Base-by-base conservation (phyloP, 768 basidiomycete genomes). In the Naganishia onofrii region DNA sequence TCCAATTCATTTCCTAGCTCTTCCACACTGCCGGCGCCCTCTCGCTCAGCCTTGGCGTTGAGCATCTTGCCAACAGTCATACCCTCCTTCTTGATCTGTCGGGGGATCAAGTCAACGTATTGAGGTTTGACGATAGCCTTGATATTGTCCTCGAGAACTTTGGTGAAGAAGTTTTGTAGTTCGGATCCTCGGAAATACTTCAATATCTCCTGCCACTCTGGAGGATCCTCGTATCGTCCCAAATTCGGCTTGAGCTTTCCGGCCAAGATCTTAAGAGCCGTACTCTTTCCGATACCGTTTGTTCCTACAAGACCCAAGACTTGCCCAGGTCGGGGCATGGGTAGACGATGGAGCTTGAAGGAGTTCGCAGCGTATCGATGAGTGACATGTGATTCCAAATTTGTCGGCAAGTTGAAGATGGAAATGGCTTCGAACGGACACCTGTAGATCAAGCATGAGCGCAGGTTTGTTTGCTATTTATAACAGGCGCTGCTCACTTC, bases 91-190 rank as follows among this genome's bases (percentile, higher is more conserved):
- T 81, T 81, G 85, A 99, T 91, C 48, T 93, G 92, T 52, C 89
- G 87, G 4, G 96, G 96, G 76, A 99, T 97, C 81, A 98, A 94
- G 80, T 99, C 96, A 73, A 99, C 96, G 80, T 99, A 99, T 86
- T 99, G 96, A 0, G 96, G 96, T 82, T 99, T 99, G 81, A 98
- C 98, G 72, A 99, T 87, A 0, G 96, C 94, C 84, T 97, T 98
- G 79, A 98, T 84, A 78, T 99, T 93, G 82, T 99, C 96, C 82
- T 98, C 96, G 23, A 99, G 85, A 7, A 98, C 93, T 82, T 98
- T 98, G 63, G 96, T 98, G 83, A 99, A 99, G 84, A 98, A 99
- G 80, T 99, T 99, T 80, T 99, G 96, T 29, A 99, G 86, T 82
- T 98, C 96, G 7, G 94, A 97, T 65, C 96, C 96, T 73, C 96